A percentile compares a stretch with the other conserved stretches of the same genome.
phyloP scores from a whole-genome alignment of 768 basidiomycete species.

The Podaxis pistillaris region DNA sequence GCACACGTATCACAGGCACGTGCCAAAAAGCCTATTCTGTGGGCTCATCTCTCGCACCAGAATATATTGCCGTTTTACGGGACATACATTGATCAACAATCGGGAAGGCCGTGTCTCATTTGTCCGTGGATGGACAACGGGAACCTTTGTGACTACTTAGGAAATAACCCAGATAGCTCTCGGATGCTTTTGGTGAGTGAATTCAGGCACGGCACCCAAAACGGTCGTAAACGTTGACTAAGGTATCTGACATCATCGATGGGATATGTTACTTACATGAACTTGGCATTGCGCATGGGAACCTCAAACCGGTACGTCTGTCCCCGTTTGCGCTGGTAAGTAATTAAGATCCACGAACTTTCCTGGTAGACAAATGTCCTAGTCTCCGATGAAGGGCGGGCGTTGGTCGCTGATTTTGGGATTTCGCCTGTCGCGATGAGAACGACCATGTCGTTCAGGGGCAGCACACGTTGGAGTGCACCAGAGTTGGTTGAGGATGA shows the following conservation, averaged over 20 bases:
- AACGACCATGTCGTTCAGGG: too few species aligned
- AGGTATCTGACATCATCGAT: background rate
- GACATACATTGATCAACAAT: constrained; percentile 18
- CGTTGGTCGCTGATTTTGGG: constrained; percentile 3
- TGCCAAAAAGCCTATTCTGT: constrained; percentile 27
- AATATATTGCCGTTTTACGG: constrained; percentile 36
- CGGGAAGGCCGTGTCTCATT: constrained; percentile 14
- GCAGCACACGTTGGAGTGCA: background rate
- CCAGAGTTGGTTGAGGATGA: background rate
- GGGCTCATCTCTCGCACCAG: constrained; percentile 31
- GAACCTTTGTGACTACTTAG: constrained; percentile 18
- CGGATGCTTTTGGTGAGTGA: background rate
- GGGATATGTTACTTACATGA: background rate
- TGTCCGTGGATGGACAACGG: constrained; percentile 24
- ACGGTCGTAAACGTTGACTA: too few species aligned
- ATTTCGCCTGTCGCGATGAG: background rate
- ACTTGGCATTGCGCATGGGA: background rate
- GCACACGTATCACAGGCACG: background rate
- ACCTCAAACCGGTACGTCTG: constrained; percentile 1
- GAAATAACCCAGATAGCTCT: constrained; percentile 5
- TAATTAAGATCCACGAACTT: background rate
- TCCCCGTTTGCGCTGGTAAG: too few species aligned
- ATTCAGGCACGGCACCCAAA: too few species aligned
- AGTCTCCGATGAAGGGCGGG: background rate
- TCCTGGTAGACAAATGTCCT: background rate